Base-by-base conservation (phyloP, 768 basidiomycete genomes). In the Suillus clintonianus region DNA sequence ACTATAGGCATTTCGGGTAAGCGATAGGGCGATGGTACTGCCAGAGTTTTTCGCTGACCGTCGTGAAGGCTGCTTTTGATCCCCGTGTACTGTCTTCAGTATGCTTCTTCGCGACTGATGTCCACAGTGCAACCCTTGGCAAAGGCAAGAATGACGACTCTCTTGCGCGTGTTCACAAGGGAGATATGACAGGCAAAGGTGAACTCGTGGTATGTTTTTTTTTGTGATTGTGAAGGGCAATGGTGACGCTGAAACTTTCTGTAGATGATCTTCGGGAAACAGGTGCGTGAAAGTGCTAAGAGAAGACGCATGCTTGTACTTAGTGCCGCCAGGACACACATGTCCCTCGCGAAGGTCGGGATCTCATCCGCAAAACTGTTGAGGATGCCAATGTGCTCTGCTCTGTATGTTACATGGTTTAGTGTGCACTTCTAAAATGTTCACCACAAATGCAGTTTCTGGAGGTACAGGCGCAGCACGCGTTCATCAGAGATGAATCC, bases 381-480 rank as follows among this genome's bases (percentile, higher is more conserved):
- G 95, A 97, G 64, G 92, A 97, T 69, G 89, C 89, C 11, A 83
- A 88, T 24, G 84, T 94, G 47, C 73, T 84, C 1, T 82, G 82
- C 62, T 89, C 92, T 63, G 94, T 95, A 66, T 68, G 87, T 80
- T 30, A n/a, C 24, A 42, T 47, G 41, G 48, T 59, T 57, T 39
- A 10, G 34, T 32, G 55, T 41, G 32, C 55, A 45, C 59, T 60
- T 58, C 14, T 36, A 54, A 24, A 56, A 41, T 30, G 59, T 62
- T 65, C 5, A 74, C 55, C 42, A 10, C 39, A 59, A 14, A 41
- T 61, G 14, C 72, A 95, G 92, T 95, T 96, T 75, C 78, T 97
- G 64, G 97, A 99, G 75, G 94, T 98, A 15, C 95, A 97, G 75
- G 97, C 96, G 0, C 96, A 99, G 70, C 96, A 98, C 68, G 97